These are phyloP conservation scores for maize (Zea mays) DNA, from an alignment of 176 grass and related monocot species.

Conservation along the genomic window Zm-B73-REFERENCE-NAM-5.0 NC_050105.1:138111001-138111500, in stretches of 20 bases:
- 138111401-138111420: background rate
- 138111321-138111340: background rate
- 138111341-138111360: background rate
- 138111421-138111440: background rate
- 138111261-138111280: background rate
- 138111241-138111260: background rate
- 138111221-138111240: constrained; percentile 30
- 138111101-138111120: constrained; percentile 80
- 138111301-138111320: background rate
- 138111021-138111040: background rate
- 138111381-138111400: constrained; percentile 2
- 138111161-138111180: constrained; percentile 17
- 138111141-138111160: constrained; percentile 55
- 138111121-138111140: constrained; percentile 90
- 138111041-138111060: constrained; percentile 19
- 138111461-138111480: constrained; percentile 46
- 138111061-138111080: background rate
- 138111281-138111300: constrained; percentile 21
- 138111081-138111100: constrained; percentile 8
- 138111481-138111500: constrained; percentile 46
- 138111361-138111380: background rate
- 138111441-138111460: constrained; percentile 27
- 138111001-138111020: constrained; percentile 39
- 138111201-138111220: constrained; percentile 59
- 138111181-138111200: background rate